These are phyloP conservation scores for Diplodia intermedia DNA, from an alignment of 2,329 filamentous ascomycete species.

Conservation along the genomic window DNA sequence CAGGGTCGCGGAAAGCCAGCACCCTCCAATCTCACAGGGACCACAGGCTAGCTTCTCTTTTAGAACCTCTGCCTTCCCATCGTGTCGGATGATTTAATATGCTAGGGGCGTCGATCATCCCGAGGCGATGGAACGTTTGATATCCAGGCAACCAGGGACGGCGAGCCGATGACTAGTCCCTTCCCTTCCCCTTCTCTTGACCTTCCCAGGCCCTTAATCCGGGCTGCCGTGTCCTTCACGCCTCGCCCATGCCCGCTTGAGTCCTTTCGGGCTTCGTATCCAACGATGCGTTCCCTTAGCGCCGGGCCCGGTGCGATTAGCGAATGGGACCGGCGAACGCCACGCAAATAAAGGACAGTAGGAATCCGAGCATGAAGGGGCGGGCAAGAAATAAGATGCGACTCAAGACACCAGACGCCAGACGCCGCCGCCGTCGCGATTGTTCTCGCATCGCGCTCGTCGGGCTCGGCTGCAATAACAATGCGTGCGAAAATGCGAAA, in stretches of 20 bases:
- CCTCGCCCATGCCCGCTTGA: background rate
- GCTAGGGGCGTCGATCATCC: slow-evolving; percentile 20
- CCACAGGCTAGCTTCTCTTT: background rate
- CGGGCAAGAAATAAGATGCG: background rate
- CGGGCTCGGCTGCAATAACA: background rate
- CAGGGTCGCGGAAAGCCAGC: background rate
- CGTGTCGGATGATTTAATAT: slow-evolving; percentile 9
- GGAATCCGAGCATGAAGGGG: background rate
- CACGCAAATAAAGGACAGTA: background rate
- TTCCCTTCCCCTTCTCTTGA: background rate
- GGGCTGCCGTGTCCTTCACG: background rate
- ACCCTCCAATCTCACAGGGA: slow-evolving; percentile 7
- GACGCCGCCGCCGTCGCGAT: no score
- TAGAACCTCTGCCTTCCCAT: background rate
- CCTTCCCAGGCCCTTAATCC: background rate
- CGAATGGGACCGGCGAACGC: background rate
- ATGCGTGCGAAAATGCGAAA: background rate
- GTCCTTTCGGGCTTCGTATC: background rate
- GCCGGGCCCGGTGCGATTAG: background rate
- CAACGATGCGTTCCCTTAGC: slow-evolving; percentile 1
- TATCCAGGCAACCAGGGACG: background rate
- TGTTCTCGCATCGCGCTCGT: background rate
- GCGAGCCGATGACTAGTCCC: slow-evolving; percentile 1
- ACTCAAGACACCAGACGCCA: background rate
- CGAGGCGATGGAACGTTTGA: slow-evolving; percentile 1